Base-by-base conservation (phyloP, 805 yeast species). In the Candida coquimbonensis region DNA sequence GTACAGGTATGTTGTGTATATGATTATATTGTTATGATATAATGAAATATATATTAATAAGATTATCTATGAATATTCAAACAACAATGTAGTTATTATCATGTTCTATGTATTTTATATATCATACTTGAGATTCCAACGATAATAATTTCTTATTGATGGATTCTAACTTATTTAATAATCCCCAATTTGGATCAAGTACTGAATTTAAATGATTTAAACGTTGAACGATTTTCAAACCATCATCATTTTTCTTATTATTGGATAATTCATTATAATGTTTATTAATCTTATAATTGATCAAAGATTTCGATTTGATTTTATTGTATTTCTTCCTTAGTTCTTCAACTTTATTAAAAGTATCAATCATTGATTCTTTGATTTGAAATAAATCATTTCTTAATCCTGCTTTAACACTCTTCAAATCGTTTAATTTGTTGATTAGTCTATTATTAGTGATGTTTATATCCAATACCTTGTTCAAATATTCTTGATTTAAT, bases 371-470 rank as follows among this genome's bases (percentile, higher is more conserved):
- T n/a, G 59, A 54, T 25, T 60, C 51, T 17, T 69, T 53, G 1
- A 57, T 47, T 8, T 60, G 49, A 44, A 60, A 62, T 5, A 70
- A 59, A 12, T 59, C 46, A 7, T 41, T 31, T 37, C 74, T 3
- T 56, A 54, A 33, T 59, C 56, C 47, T 69, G 68, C 14, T 56
- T 53, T 12, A 42, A 41, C 42, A 60, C 65, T 6, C 61, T 49
- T 21, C 12, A 33, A 16, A 33, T 56, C 59, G 9, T 53, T 47
- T 21, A 69, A 51, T 34, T 66, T 63, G 25, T 53, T 53, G 12
- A 55, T 42, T n/a, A 67, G 51, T 21, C 60, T 51, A 38, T 67
- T 63, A 50, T 66, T 70, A 2, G 64, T 54, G 37, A 70, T 46
- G 44, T 63, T 60, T 7, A 65, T 43, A 51, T 70, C 75, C 31